Evolutionary conservation across 2,329 filamentous ascomycete genomes (phyloP).

Genomic region (Neonectria punicea): DNA sequence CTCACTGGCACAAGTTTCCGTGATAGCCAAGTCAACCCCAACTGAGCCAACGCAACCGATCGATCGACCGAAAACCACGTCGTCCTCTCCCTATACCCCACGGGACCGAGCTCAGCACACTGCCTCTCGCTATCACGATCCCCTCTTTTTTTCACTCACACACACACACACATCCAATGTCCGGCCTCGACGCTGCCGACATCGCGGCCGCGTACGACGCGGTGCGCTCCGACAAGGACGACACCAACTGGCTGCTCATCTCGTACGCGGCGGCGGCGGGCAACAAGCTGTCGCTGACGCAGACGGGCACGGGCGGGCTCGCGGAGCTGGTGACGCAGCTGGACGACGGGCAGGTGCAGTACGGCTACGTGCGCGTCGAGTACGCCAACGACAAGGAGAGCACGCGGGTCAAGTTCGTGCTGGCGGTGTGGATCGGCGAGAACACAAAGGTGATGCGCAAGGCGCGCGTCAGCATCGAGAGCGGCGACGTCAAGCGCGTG

Average conservation of each 20-base stretch:
- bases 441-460: conserved; percentile 75
- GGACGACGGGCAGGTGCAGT: conserved; percentile 70
- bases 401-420: conserved; percentile 73
- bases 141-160: neutral
- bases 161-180: conserved; percentile 53
- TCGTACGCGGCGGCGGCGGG: conserved; percentile 67
- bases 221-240: conserved; percentile 73
- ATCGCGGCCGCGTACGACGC: conserved; percentile 73
- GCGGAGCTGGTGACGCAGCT: conserved; percentile 65
- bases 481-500: conserved; percentile 71
- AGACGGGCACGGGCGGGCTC: conserved; percentile 70
- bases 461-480: conserved; percentile 74
- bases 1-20: neutral
- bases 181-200: conserved; percentile 66
- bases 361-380: conserved; percentile 73
- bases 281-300: conserved; percentile 65
- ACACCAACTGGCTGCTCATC: conserved; percentile 74
- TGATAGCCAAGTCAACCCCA: conserved; percentile 15
- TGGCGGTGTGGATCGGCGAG: conserved; percentile 76
- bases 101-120: neutral
- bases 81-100: neutral
- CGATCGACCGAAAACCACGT: neutral
- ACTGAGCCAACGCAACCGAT: conserved; percentile 13
- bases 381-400: conserved; percentile 78
- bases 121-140: neutral